Evolutionary conservation across 208 protist species (phyloP).

Genomic region (Trypanosomatidae sp.): DNA sequence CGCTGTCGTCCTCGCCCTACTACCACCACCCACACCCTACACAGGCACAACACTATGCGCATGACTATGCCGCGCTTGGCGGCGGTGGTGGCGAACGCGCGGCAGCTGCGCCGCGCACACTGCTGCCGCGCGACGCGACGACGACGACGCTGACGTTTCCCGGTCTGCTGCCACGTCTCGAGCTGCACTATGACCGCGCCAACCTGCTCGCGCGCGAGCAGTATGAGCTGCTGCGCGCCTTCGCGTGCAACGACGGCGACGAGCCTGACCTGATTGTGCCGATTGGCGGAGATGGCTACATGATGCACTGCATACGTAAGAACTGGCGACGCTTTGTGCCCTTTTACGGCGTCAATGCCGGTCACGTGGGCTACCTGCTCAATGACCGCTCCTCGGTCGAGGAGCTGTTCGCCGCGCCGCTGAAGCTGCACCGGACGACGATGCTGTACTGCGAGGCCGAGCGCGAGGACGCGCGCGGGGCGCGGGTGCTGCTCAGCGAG

Average conservation of each 20-base stretch:
- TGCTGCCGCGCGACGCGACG: slow-evolving; percentile 8
- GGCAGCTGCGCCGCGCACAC: slow-evolving; percentile 8
- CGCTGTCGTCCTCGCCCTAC: too few species aligned
- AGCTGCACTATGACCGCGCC: slow-evolving; percentile 79
- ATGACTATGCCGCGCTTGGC: neutral
- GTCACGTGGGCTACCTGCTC: slow-evolving; percentile 79
- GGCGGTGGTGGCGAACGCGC: slow-evolving; percentile 3
- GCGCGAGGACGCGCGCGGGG: slow-evolving; percentile 41
- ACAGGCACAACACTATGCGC: too few species aligned
- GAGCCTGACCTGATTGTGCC: slow-evolving; percentile 84
- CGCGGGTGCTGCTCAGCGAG: slow-evolving; percentile 59
- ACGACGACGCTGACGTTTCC: slow-evolving; percentile 41
- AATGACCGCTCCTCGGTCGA: slow-evolving; percentile 69
- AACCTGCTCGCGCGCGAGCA: slow-evolving; percentile 70
- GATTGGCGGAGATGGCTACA: slow-evolving; percentile 86
- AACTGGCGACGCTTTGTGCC: slow-evolving; percentile 86
- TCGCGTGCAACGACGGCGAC: slow-evolving; percentile 36
- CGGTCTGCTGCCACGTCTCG: slow-evolving; percentile 63
- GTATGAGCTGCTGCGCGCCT: slow-evolving; percentile 71
- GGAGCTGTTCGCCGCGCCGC: slow-evolving; percentile 71
- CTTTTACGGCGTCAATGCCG: slow-evolving; percentile 86
- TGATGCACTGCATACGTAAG: slow-evolving; percentile 88
- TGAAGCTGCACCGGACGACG: slow-evolving; percentile 75
- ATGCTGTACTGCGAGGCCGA: slow-evolving; percentile 85
- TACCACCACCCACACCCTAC: too few species aligned